Evolutionary conservation across 306 rosid genomes (phyloP).

Genomic region (Prosopis cineraria): DNA sequence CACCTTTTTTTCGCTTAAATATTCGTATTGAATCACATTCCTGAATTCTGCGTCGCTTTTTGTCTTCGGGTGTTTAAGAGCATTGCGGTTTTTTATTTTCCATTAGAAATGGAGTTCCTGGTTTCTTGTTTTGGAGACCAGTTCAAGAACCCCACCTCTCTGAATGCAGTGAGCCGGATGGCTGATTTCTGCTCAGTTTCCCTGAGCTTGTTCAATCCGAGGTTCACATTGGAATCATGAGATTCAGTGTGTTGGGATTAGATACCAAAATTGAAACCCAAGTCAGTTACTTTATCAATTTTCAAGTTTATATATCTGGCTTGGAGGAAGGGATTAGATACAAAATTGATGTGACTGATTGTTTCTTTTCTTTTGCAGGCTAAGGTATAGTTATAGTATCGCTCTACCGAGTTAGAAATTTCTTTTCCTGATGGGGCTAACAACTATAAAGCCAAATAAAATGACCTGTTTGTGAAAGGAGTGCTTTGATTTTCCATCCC

Average conservation of each 20-base stretch:
- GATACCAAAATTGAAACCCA: too few relatives aligned
- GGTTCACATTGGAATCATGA: conserved; percentile 30
- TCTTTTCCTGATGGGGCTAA: conserved; percentile 41
- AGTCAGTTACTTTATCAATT: background rate
- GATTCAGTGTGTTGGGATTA: background rate
- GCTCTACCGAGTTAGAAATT: conserved; percentile 17
- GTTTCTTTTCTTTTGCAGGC: conserved; percentile 51
- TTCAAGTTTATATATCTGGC: background rate
- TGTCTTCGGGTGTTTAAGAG: background rate
- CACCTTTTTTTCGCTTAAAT: conserved; percentile 31
- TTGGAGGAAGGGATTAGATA: background rate
- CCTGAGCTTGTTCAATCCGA: conserved; percentile 27
- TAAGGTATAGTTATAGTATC: conserved; percentile 25
- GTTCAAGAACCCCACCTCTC: conserved; percentile 28
- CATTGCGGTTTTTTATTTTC: conserved; percentile 9
- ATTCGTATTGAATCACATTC: conserved; percentile 20
- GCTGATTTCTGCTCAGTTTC: conserved; percentile 26
- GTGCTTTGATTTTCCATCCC: conserved; percentile 29
- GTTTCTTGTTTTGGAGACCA: conserved; percentile 39
- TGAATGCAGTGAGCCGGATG: conserved; percentile 14
- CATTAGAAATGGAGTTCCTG: conserved; percentile 30
- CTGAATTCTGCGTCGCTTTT: conserved; percentile 20
- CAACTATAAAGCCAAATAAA: conserved; percentile 24
- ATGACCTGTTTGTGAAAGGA: conserved; percentile 42
- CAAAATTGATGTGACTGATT: conserved; percentile 16